phyloP scores from a whole-genome alignment of 2,329 filamentous ascomycete species.

The Zelopaecilomyces penicillatus region DNA sequence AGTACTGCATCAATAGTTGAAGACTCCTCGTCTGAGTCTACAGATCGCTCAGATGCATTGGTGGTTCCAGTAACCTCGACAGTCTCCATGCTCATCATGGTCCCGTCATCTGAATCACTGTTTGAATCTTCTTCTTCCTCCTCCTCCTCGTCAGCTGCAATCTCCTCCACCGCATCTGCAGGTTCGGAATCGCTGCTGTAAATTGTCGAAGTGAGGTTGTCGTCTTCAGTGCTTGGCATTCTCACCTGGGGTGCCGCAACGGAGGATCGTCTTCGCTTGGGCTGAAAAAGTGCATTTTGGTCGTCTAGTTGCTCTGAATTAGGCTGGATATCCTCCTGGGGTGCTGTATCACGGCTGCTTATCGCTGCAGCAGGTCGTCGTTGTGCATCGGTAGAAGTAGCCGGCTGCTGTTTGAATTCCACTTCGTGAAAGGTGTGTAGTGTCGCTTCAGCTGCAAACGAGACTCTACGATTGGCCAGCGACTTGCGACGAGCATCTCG shows the following conservation, averaged over 20 bases:
- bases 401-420: conserved; percentile 81
- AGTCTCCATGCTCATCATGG: conserved; percentile 73
- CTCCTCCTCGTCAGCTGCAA: conserved; percentile 43
- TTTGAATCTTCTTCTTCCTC: conserved; percentile 30
- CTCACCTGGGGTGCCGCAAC: conserved; percentile 30
- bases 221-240: conserved; percentile 57
- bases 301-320: conserved; percentile 36
- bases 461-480: conserved; percentile 84
- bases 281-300: conserved; percentile 52
- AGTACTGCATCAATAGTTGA: conserved; percentile 70
- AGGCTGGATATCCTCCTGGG: conserved; percentile 42
- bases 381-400: conserved; percentile 69
- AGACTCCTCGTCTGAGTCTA: conserved; percentile 57
- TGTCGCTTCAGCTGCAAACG: conserved; percentile 94
- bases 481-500: conserved; percentile 88
- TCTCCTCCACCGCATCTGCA: conserved; percentile 46
- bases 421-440: conserved; percentile 95
- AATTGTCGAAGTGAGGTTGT: conserved; percentile 67
- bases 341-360: conserved; percentile 48
- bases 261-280: conserved; percentile 55
- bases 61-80: conserved; percentile 69
- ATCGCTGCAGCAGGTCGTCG: conserved; percentile 60
- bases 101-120: conserved; percentile 63
- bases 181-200: conserved; percentile 60
- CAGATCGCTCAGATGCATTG: conserved; percentile 49